Evolutionary conservation across 2,329 filamentous ascomycete genomes (phyloP).

Genomic region (Beauveria bassiana): DNA sequence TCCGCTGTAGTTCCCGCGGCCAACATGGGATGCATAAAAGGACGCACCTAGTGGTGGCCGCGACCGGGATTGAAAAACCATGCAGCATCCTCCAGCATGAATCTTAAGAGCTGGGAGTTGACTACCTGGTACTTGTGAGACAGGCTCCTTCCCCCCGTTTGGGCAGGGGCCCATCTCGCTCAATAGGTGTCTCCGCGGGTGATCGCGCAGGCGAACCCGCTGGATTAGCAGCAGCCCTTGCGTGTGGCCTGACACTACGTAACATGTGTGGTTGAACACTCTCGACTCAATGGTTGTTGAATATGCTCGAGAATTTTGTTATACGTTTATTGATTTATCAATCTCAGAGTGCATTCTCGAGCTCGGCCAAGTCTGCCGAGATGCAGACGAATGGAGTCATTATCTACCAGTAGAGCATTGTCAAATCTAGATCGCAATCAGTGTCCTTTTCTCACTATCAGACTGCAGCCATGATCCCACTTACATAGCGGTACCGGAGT

Average conservation of each 20-base stretch:
- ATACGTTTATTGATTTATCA: not conserved
- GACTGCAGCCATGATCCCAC: too few species aligned
- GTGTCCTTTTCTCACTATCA: too few species aligned
- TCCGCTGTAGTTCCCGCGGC: not conserved
- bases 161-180: not conserved
- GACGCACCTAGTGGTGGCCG: not conserved
- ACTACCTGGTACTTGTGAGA: not conserved
- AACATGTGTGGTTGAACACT: not conserved
- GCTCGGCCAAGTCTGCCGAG: not conserved
- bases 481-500: too few species aligned
- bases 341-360: not conserved
- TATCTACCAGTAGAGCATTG: too few species aligned
- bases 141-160: not conserved
- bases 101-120: not conserved
- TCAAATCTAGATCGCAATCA: too few species aligned
- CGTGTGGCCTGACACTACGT: not conserved
- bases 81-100: not conserved
- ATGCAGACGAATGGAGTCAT: not conserved
- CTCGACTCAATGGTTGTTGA: not conserved
- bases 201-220: not conserved
- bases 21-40: conserved; percentile 1
- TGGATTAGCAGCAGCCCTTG: not conserved
- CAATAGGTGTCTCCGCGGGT: too few species aligned
- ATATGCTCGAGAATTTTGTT: not conserved
- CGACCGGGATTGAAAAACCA: not conserved